phyloP scores from a whole-genome alignment of 352 stramenopile species.

The Pythium grandisporangium region DNA sequence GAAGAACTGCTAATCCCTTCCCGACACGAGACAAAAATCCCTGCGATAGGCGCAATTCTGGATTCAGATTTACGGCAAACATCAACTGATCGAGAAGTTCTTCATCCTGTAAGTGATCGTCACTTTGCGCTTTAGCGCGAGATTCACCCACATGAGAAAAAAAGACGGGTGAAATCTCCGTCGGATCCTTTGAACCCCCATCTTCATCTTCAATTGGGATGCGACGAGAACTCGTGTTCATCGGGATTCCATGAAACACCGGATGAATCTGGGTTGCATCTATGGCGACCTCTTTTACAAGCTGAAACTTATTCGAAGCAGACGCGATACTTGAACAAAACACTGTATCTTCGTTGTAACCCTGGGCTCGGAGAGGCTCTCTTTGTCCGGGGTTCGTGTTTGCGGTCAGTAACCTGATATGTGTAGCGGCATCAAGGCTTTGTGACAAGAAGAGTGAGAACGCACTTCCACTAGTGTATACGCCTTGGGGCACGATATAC shows the following conservation, averaged over 20 bases:
- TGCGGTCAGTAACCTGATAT: slow-evolving; percentile 8
- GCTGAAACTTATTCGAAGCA: background rate
- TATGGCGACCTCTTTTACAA: background rate
- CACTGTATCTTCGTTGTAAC: too few species aligned
- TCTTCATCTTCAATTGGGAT: background rate
- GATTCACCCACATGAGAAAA: background rate
- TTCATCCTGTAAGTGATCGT: background rate
- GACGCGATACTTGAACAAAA: background rate
- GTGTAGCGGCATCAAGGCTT: slow-evolving; percentile 17
- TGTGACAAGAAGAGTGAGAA: slow-evolving; percentile 20
- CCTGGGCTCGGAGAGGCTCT: too few species aligned
- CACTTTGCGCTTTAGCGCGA: background rate
- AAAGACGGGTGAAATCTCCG: slow-evolving; percentile 1
- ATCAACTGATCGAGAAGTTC: slow-evolving; percentile 32
- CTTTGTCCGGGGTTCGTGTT: too few species aligned
- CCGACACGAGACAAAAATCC: slow-evolving; percentile 67
- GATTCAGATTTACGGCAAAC: slow-evolving; percentile 81
- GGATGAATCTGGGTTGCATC: slow-evolving; percentile 5
- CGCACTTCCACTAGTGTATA: slow-evolving; percentile 5
- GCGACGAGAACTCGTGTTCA: too few species aligned
- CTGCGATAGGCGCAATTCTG: slow-evolving; percentile 65
- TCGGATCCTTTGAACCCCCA: background rate
- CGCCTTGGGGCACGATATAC: slow-evolving; percentile 31
- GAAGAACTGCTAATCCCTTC: slow-evolving; percentile 65
- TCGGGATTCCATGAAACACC: slow-evolving; percentile 2